Conservation (phyloP, 2,329 filamentous ascomycete species). For the Mycogone perniciosa region DNA sequence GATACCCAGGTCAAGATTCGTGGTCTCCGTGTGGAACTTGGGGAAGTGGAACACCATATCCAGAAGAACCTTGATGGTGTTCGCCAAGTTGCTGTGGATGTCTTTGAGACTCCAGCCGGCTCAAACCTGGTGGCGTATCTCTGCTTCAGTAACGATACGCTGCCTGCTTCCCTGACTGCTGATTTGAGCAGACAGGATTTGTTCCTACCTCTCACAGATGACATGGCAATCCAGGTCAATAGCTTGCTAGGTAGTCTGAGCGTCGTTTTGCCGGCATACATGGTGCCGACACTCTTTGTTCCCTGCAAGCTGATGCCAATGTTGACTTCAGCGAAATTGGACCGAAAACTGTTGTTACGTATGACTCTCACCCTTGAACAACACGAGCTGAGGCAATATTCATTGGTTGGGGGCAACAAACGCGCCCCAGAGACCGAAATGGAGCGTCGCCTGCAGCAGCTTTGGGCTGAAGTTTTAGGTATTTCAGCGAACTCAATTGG, state of each 20-base stretch:
- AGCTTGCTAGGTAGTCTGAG: not conserved
- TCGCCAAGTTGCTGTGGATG: conserved; percentile 6
- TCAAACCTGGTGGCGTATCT: conserved; percentile 6
- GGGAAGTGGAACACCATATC: conserved; percentile 12
- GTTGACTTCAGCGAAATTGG: conserved; percentile 8
- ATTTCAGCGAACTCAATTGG: not conserved
- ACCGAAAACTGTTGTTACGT: conserved; percentile 6
- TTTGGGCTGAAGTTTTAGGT: not conserved
- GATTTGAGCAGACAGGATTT: not conserved
- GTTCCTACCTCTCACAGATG: conserved; percentile 1
- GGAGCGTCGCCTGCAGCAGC: conserved; percentile 10
- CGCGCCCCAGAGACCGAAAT: conserved; percentile 13
- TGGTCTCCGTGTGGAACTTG: conserved; percentile 3
- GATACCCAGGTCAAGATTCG: conserved; percentile 8
- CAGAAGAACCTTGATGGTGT: not conserved
- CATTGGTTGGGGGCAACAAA: conserved; percentile 19
- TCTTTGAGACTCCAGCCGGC: not conserved
- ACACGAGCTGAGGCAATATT: conserved; percentile 13
- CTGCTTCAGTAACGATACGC: not conserved
- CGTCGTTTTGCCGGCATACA: not conserved
- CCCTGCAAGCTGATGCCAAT: conserved; percentile 1
- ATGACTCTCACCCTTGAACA: not conserved
- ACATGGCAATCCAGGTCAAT: not conserved
- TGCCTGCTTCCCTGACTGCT: not conserved
- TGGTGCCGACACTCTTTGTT: conserved; percentile 6